These are phyloP conservation scores for Cucurbita pepo DNA, from an alignment of 306 rosid genomes.

Conservation along the genomic window DNA sequence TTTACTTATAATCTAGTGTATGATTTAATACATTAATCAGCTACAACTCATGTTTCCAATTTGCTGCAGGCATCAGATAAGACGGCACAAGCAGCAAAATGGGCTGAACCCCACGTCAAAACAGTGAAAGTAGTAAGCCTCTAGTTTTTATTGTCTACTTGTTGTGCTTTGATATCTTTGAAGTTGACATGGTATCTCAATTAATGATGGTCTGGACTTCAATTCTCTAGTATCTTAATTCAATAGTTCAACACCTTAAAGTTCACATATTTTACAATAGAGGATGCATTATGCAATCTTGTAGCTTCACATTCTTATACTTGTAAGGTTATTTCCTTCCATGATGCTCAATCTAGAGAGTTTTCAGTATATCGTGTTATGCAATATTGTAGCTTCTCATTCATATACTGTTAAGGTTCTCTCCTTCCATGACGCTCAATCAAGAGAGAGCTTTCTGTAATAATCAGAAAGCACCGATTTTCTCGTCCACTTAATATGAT, in stretches of 20 bases:
- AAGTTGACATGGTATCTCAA: not conserved
- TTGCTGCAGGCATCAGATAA: constrained; percentile 49
- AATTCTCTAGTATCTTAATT: not conserved
- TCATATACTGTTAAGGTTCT: not conserved
- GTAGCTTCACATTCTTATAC: too few relatives aligned
- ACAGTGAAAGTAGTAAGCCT: constrained; percentile 62
- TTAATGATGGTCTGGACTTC: not conserved
- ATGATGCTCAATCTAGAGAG: too few relatives aligned
- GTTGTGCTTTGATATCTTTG: not conserved
- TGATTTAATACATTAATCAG: not conserved
- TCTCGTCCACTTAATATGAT: not conserved
- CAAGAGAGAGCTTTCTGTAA: not conserved
- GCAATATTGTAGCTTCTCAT: not conserved
- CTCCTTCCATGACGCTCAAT: not conserved
- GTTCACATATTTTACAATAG: not conserved
- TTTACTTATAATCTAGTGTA: not conserved
- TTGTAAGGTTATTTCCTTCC: too few relatives aligned
- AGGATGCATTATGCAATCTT: not conserved
- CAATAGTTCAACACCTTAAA: not conserved
- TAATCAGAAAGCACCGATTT: not conserved
- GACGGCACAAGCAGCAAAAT: constrained; percentile 59
- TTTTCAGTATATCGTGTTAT: not conserved
- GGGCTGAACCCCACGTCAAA: constrained; percentile 83
- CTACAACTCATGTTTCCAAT: constrained; percentile 5
- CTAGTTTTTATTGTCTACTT: not conserved